Percentiles rank a stretch among this genome's conserved stretches.
phyloP scores from a whole-genome alignment of 192 early-diverging fungal species.

The Entomortierella parvispora region DNA sequence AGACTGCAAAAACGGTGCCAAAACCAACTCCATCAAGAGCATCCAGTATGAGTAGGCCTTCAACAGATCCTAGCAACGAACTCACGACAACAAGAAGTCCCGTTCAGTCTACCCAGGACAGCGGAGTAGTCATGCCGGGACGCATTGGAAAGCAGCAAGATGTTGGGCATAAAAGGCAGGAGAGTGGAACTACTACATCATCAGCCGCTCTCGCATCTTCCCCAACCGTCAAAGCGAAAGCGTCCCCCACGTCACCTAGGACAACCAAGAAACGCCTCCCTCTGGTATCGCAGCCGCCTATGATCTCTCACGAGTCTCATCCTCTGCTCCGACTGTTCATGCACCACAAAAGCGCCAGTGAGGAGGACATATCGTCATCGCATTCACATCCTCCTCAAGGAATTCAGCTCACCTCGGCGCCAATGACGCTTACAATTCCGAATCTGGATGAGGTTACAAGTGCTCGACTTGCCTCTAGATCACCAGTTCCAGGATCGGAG shows the following conservation, averaged over 20 bases:
- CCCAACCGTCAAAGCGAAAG: conserved; percentile 41
- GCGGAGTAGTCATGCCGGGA: conserved; percentile 35
- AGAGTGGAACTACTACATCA: not conserved
- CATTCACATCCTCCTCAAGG: conserved; percentile 10
- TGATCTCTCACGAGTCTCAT: conserved; percentile 39
- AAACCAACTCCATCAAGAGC: conserved; percentile 22
- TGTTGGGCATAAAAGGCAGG: conserved; percentile 3
- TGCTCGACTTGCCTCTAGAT: conserved; percentile 41
- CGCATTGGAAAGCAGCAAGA: conserved; percentile 19
- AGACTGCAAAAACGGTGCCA: conserved; percentile 40
- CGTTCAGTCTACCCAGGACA: conserved; percentile 33
- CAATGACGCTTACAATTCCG: conserved; percentile 40
- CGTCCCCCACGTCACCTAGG: conserved; percentile 16
- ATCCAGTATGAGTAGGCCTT: conserved; percentile 33
- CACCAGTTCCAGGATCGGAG: conserved; percentile 20
- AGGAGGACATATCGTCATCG: conserved; percentile 32
- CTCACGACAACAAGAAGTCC: conserved; percentile 10
- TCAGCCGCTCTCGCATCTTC: conserved; percentile 16
- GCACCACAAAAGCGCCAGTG: conserved; percentile 45
- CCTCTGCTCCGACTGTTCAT: conserved; percentile 38
- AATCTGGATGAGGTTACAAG: conserved; percentile 38
- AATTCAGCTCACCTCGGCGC: conserved; percentile 14
- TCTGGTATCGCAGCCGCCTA: conserved; percentile 15
- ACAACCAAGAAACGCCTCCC: conserved; percentile 9
- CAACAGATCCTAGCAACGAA: conserved; percentile 23